Base-by-base conservation (phyloP, 257 asterid species). In the Capsicum baccatum region DNA sequence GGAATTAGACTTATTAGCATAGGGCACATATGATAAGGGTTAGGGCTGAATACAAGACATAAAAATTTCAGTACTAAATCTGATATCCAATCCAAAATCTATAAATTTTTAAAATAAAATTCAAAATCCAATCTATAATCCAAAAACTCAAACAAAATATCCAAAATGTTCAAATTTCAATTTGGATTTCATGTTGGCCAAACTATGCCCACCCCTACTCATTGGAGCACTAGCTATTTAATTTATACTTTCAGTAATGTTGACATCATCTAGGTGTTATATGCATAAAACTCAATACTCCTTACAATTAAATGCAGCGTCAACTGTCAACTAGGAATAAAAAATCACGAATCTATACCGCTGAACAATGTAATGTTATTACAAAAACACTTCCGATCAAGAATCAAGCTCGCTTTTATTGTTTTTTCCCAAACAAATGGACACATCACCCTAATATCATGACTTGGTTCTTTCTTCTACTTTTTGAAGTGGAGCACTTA, bases 381-480 rank as follows among this genome's bases (percentile, higher is more conserved):
- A 48, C 12, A 48, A 73, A 70, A 21, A 0, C 60, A 73, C 80
- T 48, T 19, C 17, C 17, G 6, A 21, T 50, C 42, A 73, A 73
- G 60, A 48, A 73, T 48, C 44, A 48, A 73, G 19, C 80, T 73
- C 9, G 48, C 42, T 48, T 19, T 19, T 6, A 48, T 19, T n/a
- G 44, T 19, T 73, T 48, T 33, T 11, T 48, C 42, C 19, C 11
- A 73, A 3, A n/a, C 3, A 6, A 73, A 60, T 48, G 11, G 9
- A 54, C 44, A 39, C 80, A 19, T 73, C 44, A 73, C 80, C 80
- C 60, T 73, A 50, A 52, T 73, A 19, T 7, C 19, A 73, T n/a
- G 80, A 73, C 60, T 73, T 11, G 80, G 19, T 15, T 48, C 19
- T 69, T 73, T 48, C 48, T 68, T 26, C 59, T n/a, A 26, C 10